These are phyloP conservation scores for Sporothrix pseudoabietina DNA, from an alignment of 2,329 filamentous ascomycete genomes.

Conservation along the genomic window DNA sequence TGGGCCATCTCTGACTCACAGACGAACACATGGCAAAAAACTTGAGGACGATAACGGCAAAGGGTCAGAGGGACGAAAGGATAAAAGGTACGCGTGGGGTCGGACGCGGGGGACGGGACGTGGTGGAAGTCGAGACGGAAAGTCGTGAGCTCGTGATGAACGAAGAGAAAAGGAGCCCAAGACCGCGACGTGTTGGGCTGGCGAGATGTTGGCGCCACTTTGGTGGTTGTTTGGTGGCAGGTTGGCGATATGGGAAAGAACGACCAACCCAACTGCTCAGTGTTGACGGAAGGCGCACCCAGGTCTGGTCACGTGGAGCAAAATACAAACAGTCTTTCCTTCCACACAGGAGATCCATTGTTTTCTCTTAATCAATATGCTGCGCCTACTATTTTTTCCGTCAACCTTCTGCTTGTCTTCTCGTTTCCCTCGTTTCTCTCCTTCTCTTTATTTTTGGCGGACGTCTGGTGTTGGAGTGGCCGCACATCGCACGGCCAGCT, in stretches of 20 bases:
- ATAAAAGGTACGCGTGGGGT: constrained; percentile 7
- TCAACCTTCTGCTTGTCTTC: neutral
- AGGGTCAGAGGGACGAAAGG: neutral
- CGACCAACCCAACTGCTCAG: neutral
- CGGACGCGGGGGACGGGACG: constrained; percentile 8
- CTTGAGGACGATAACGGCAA: neutral
- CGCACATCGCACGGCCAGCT: neutral
- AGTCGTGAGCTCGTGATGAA: neutral
- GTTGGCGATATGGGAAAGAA: constrained; percentile 7
- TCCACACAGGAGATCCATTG: neutral
- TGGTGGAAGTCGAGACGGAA: neutral
- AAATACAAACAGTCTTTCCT: neutral
- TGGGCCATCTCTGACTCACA: constrained; percentile 25
- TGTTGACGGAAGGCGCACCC: neutral
- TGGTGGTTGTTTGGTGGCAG: constrained; percentile 24
- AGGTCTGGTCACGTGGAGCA: neutral
- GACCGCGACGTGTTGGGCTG: constrained; percentile 10
- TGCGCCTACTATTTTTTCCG: neutral
- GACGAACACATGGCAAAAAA: constrained; percentile 27
- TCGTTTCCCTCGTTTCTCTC: neutral
- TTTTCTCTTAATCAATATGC: neutral
- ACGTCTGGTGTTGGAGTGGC: neutral
- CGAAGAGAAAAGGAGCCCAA: neutral
- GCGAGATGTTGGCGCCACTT: constrained; percentile 23
- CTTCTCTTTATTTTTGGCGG: constrained; percentile 9